Evolutionary conservation across 2,329 filamentous ascomycete species (phyloP), one percentile per base, ranked within the genome.

Genomic region (Thelonectria blattea): DNA sequence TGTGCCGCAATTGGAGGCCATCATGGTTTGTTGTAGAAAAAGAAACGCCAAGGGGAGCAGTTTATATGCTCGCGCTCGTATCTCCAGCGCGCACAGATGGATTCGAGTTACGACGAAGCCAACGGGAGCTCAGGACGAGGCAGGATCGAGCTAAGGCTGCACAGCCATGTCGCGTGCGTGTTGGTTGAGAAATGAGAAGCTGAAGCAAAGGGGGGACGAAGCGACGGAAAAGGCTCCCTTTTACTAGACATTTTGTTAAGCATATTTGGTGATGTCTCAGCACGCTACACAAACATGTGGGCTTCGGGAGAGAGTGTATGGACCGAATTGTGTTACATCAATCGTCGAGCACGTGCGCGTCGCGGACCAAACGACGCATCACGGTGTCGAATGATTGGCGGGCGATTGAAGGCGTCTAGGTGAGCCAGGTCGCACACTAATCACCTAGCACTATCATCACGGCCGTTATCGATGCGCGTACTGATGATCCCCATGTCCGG

Each of bases 331-430:
- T 30, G 27, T 30, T 30, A 30, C 27, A 30, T 30, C 8, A 30
- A 9, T 8, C 27, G 27, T 7, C 27, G 27, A 30, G 54, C 68
- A 70, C 68, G 68, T 70, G 68, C 37, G 24, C 11, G 3, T 24
- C 22, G 22, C 3, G 22, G 24, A 17, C 18, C 27, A 22, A 22
- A 52, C 27, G 45, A 32, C 47, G 51, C 30, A 34, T 56, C 66
- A 70, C 66, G 68, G 59, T 70, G 66, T 14, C 43, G 49, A 62
- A 56, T 62, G 68, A 70, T 70, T 70, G 68, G 68, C 45, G 45
- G 18, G 15, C n/a, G n/a, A 22, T 20, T 43, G 7, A 11, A 43
- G 41, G 9, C 5, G 2, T 10, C 42, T 8, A 17, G 6, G 22
- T 24, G n/a, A n/a, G n/a, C n/a, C n/a, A n/a, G n/a, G 22, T 7